Evolutionary conservation across 495 filamentous ascomycete genomes (phyloP).

Genomic region (Aspergillus cristatus): DNA sequence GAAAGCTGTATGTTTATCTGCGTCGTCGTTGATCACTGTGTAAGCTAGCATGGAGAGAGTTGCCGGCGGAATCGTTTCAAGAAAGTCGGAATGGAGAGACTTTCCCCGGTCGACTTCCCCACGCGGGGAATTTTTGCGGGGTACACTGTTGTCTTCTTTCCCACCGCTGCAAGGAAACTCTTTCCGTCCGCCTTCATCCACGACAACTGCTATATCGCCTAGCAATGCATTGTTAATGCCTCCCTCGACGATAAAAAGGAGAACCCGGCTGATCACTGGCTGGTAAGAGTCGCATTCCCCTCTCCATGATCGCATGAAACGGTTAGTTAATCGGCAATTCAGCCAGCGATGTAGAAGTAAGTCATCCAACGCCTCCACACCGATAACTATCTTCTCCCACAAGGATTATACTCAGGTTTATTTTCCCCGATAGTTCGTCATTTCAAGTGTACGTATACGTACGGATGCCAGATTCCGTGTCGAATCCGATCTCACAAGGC

Average conservation of each 20-base stretch:
- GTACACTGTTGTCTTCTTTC: too few species aligned
- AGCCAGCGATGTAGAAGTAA: conserved; percentile 8
- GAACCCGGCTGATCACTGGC: conserved; percentile 5
- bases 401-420: neutral
- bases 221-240: too few species aligned
- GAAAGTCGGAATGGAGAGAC: too few species aligned
- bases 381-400: too few species aligned
- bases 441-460: conserved; percentile 15
- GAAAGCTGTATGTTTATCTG: too few species aligned
- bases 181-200: conserved; percentile 5
- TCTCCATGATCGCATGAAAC: neutral
- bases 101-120: too few species aligned
- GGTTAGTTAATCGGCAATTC: neutral
- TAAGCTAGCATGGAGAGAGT: too few species aligned
- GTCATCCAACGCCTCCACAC: too few species aligned
- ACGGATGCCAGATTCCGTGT: neutral
- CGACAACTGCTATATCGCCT: too few species aligned
- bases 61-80: too few species aligned
- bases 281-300: conserved; percentile 3
- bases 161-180: conserved; percentile 7
- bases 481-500: neutral
- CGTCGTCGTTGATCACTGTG: too few species aligned
- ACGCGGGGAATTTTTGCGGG: too few species aligned
- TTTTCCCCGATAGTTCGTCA: conserved; percentile 10
- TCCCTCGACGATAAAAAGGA: neutral